Evolutionary conservation across 129 eudicot genomes (phyloP), one percentile per base, ranked within the genome.

Genomic region (Oenanthe sinensis): DNA sequence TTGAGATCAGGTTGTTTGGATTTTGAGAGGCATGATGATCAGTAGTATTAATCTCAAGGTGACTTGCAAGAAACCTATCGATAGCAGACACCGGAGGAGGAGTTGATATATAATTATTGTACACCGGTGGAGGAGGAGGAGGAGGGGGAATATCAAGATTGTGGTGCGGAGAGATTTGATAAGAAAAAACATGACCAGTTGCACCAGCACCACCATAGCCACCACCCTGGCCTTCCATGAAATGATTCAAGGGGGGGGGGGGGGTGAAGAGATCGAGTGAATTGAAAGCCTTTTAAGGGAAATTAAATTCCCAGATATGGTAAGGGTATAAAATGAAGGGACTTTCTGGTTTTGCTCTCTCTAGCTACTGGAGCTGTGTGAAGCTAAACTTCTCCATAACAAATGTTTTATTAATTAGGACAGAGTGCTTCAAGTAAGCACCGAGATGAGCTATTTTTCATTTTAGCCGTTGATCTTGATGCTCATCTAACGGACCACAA

Each of bases 1-100:
- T 24, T 2, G n/a, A 58, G 13, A 8, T 58, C 33, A 15, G 16
- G 55, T 13, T 48, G 12, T 8, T 58, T 28, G 0, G n/a, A n/a
- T 58, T 58, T 6, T 22, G 26, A 44, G 46, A 44, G 1, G 42
- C 1, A 77, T 63, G 81, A 33, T 68, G 42, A 16, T 37, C 8
- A 42, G 8, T 4, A 17, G 3, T 15, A 39, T 22, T 45, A 8
- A 8, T 24, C 30, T 73, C 54, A 43, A 1, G 42, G 40, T 90
- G 88, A 69, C 87, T 87, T 75, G 75, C 79, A 75, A 90, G 84
- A 85, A 90, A 90, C 82, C 89, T 86, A 11, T 90, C 91, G 47
- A 90, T 82, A 87, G 96, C 89, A 43, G 91, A 81, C 4, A 88
- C 78, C 10, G 89, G 86, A 60, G 85, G 86, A 60, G 85, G 89